Percentiles rank a stretch among this genome's conserved stretches.
These are phyloP conservation scores for Rhizopogon salebrosus DNA, from an alignment of 768 basidiomycete species.

Conservation along the genomic window DNA sequence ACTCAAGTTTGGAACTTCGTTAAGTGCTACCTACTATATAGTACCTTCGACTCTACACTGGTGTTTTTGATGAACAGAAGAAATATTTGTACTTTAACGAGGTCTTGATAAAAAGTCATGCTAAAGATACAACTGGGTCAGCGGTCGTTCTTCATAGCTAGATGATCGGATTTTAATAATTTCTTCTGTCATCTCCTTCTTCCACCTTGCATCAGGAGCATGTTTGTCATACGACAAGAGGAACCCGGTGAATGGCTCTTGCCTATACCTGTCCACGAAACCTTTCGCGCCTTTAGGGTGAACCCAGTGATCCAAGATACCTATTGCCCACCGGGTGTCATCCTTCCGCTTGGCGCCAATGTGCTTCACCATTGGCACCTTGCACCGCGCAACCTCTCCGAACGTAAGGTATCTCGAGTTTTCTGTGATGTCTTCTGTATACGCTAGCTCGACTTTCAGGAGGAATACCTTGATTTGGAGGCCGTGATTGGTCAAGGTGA, in stretches of 20 bases:
- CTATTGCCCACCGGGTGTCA: not conserved
- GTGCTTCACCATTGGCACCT: not conserved
- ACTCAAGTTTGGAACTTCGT: too few relatives aligned
- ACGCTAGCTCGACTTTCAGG: not conserved
- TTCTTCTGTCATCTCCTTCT: not conserved
- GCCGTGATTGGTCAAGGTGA: constrained; percentile 8
- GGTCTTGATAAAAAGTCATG: not conserved
- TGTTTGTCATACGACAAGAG: not conserved
- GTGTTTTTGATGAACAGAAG: not conserved
- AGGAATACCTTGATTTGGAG: constrained; percentile 2
- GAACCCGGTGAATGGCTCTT: not conserved
- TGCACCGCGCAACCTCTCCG: too few relatives aligned
- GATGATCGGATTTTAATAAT: not conserved
- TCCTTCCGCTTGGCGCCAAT: not conserved
- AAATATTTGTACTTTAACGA: not conserved
- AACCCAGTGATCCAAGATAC: constrained; percentile 4
- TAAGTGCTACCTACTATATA: too few relatives aligned
- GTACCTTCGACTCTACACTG: too few relatives aligned
- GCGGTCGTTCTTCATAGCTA: not conserved
- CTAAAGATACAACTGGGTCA: not conserved
- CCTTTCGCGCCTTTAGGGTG: not conserved
- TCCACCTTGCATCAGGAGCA: not conserved
- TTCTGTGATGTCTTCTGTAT: not conserved
- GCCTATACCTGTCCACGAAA: not conserved
- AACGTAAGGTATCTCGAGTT: not conserved